Evolutionary conservation across 495 filamentous ascomycete species (phyloP), one percentile per base, ranked within the genome.

Genomic region (Lophium mytilinum): DNA sequence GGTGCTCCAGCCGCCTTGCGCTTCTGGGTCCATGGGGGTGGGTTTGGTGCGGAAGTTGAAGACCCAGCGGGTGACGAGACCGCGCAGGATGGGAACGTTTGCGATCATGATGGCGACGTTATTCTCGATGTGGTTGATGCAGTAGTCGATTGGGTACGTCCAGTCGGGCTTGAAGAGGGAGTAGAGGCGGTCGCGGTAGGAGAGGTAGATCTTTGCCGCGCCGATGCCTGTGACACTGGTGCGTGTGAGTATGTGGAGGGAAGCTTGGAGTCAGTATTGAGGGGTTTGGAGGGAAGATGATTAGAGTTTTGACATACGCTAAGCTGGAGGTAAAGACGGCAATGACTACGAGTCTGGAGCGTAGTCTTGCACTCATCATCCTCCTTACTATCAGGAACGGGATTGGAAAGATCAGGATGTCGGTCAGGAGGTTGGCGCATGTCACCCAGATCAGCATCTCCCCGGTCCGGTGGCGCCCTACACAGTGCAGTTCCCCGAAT

Each of bases 121-220:
- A 36, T 64, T 64, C 34, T 64, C 61, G 50, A 64, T 64, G 53
- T 64, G 61, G 36, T 56, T 64, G 61, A 64, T 57, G 19, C 61
- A 64, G 50, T 60, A 64, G 34, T 64, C 61, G 57, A 64, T 64
- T 10, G 61, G 57, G 45, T 64, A 64, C 33, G 61, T 64, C 61
- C 61, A 64, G 34, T 64, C 61, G 9, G 57, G 39, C 37, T 61
- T 49, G 53, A 56, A 64, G 12, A 50, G 34, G 10, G 4, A 36
- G 54, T 40, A 64, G 10, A 64, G 57, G 10, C 61, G 57, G 50
- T 64, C 61, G 36, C 61, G 61, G 43, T 64, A 64, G 3, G 52
- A 51, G 8, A 64, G 53, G 45, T 64, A 64, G 17, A 64, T 61
- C 40, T 64, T 64, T 14, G 57, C 61, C 14, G 57, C 61, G 18